phyloP scores from a whole-genome alignment of 345 rosid genomes.

The Boechera divaricarpa region DNA sequence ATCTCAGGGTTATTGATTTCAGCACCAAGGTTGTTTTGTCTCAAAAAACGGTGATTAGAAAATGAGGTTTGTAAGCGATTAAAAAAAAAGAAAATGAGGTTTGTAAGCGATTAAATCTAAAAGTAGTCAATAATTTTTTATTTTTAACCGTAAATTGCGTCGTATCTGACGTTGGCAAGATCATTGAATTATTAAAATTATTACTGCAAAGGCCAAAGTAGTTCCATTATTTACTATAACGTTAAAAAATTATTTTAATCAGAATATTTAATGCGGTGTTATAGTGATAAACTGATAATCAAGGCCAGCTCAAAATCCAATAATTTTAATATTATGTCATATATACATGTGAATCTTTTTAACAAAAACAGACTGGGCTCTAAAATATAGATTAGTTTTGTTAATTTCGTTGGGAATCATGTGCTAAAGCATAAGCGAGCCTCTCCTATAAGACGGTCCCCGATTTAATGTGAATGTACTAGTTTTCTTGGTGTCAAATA shows the following conservation, averaged over 20 bases:
- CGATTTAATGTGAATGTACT: not conserved
- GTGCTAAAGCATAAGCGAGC: not conserved
- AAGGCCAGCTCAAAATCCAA: not conserved
- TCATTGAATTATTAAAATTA: constrained; percentile 2
- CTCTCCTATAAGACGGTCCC: not conserved
- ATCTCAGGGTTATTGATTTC: constrained; percentile 27
- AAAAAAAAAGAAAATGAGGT: constrained; percentile 12
- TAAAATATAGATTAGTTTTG: not conserved
- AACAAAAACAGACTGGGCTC: not conserved
- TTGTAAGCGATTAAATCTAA: not conserved
- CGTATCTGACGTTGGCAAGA: constrained; percentile 16
- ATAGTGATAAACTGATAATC: not conserved
- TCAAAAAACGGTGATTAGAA: constrained; percentile 26
- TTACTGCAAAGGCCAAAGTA: constrained; percentile 15
- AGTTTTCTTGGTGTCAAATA: not conserved
- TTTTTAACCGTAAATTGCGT: constrained; percentile 5
- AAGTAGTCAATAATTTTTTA: constrained; percentile 3
- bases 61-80: constrained; percentile 1
- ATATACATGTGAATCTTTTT: not conserved
- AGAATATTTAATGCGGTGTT: not conserved
- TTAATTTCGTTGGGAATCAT: not conserved
- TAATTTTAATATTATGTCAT: not conserved
- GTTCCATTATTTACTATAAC: constrained; percentile 27
- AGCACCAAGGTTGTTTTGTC: constrained; percentile 34
- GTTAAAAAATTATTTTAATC: not conserved